Base-by-base conservation (phyloP, 2,329 filamentous ascomycete genomes). In the Aureobasidium sp. region DNA sequence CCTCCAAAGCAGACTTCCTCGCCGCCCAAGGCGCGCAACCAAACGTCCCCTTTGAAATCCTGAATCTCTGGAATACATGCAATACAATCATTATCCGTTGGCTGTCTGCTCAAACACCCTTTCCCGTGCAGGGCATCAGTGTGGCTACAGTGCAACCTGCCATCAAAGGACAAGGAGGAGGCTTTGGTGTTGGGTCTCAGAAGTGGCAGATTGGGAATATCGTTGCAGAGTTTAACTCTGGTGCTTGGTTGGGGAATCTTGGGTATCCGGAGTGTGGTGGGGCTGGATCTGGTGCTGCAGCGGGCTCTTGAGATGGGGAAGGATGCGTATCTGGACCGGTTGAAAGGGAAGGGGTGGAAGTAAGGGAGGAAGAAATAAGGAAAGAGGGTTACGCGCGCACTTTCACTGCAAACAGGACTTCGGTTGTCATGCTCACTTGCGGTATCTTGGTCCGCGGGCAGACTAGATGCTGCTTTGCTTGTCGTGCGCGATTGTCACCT, bases 171-270 rank as follows among this genome's bases (percentile, higher is more conserved):
- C 29, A 52, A 17, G 42, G 47, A 12, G 51, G 60, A 42, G 60
- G 60, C 14, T 52, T 61, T n/a, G 56, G 56, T 3, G 29, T 36
- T 5, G 58, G 58, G 1, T 0, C 36, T 11, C 22, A 53, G 22
- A 67, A 64, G 6, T 72, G 69, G 68, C 63, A 71, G 48, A 73
- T 73, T 64, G 65, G 69, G 36, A 70, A 67, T 14, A 67, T 73
- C 42, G 72, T 71, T 67, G 70, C 68, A 3, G 71, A 73, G 63
- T 72, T 73, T 66, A 73, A 73, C 67, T 68, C 65, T 53, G 71
- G 71, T 36, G 70, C 68, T 44, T 72, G 71, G 71, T 65, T 73
- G 47, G 47, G 42, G 2, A 51, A 62, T 29, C 27, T 61, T 6
- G 58, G 58, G 4, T 42, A 61, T 22, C 58, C 58, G 22, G 58